Evolutionary conservation across 1,284 basidiomycete species (phyloP).

Genomic region (Trametes pubescens): DNA sequence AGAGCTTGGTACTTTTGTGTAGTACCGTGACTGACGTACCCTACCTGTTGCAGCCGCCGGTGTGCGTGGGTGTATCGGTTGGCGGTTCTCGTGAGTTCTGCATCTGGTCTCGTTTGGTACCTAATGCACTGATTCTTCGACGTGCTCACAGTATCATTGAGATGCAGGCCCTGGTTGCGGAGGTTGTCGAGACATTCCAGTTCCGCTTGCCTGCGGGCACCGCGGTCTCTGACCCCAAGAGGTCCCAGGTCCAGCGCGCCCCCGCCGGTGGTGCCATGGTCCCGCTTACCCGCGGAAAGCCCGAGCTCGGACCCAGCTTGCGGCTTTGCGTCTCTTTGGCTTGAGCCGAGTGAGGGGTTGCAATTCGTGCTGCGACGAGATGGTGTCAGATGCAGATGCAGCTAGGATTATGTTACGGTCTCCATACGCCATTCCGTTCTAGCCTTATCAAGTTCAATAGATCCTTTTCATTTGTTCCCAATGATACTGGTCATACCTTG

Average conservation of each 20-base stretch:
- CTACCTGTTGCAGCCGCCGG: conserved; percentile 35
- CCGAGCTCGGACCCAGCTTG: conserved; percentile 46
- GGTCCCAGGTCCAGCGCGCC: conserved; percentile 46
- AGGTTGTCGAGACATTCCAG: conserved; percentile 56
- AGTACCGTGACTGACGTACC: not conserved
- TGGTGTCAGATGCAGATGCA: too few relatives aligned
- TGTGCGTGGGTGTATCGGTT: conserved; percentile 39
- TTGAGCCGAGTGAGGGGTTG: not conserved
- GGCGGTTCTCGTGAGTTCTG: conserved; percentile 55
- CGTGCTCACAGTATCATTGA: conserved; percentile 48
- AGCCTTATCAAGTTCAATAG: too few relatives aligned
- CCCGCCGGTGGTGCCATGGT: conserved; percentile 48
- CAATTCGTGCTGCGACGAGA: too few relatives aligned
- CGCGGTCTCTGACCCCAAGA: conserved; percentile 29
- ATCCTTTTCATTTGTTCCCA: too few relatives aligned
- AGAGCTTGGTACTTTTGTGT: not conserved
- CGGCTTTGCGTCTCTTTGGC: conserved; percentile 13
- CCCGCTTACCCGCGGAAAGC: conserved; percentile 55
- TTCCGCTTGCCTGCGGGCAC: conserved; percentile 47
- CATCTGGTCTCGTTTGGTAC: not conserved
- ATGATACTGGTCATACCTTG: too few relatives aligned
- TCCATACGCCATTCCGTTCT: too few relatives aligned
- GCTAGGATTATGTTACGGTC: too few relatives aligned
- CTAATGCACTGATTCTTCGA: not conserved
- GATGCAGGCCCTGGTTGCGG: conserved; percentile 58